These are phyloP conservation scores for Capsicum pubescens DNA, from an alignment of 257 asterid species.

Conservation along the genomic window DNA sequence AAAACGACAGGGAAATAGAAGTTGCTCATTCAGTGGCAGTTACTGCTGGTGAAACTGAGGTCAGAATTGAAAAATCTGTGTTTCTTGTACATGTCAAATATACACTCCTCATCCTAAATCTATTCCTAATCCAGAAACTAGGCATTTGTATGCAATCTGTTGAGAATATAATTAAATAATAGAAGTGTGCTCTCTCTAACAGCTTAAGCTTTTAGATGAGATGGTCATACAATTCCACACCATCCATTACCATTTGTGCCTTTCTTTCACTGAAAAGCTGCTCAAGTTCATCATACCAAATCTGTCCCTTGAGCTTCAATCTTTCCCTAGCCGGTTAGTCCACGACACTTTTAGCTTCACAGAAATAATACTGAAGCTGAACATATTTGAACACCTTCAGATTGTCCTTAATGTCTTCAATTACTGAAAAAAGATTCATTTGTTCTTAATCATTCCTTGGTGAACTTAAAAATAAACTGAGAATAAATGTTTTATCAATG, in stretches of 20 bases:
- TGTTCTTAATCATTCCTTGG: too few species aligned
- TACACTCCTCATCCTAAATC: background rate
- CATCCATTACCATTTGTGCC: background rate
- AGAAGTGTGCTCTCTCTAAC: too few species aligned
- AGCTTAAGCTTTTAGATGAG: too few species aligned
- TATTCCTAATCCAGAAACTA: background rate
- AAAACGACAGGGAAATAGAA: constrained; percentile 91
- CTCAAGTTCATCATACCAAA: constrained; percentile 16
- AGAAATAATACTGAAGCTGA: too few species aligned
- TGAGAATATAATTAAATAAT: too few species aligned
- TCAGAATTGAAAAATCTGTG: constrained; percentile 38
- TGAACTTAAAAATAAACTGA: too few species aligned
- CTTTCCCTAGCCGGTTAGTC: background rate
- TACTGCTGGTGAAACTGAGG: constrained; percentile 94
- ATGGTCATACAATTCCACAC: too few species aligned
- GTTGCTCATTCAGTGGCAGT: constrained; percentile 96
- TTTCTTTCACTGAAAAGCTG: background rate
- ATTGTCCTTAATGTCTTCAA: too few species aligned
- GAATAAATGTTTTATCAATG: too few species aligned
- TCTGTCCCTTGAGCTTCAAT: background rate
- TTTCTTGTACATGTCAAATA: background rate
- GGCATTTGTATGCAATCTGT: background rate
- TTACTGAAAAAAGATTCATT: too few species aligned
- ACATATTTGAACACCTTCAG: too few species aligned
- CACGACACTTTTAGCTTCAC: too few species aligned